Evolutionary conservation across 768 basidiomycete genomes (phyloP).

Genomic region (Pleurotus sapidus): DNA sequence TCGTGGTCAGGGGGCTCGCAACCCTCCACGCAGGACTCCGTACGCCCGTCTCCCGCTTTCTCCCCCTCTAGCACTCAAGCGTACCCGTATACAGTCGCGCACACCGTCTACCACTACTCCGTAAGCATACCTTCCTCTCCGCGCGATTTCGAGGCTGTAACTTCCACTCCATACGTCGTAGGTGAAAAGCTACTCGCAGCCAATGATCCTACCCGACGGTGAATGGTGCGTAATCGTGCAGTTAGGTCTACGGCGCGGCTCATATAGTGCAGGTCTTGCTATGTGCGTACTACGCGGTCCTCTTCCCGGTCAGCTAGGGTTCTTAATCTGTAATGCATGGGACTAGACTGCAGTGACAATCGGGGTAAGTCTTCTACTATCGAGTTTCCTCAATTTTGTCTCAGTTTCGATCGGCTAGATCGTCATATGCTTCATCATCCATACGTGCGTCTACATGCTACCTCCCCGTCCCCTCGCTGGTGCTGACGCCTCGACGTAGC

Average conservation of each 20-base stretch:
- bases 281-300: neutral
- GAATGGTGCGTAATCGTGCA: neutral
- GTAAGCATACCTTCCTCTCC: neutral
- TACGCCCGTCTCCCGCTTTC: neutral
- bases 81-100: neutral
- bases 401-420: neutral
- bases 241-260: neutral
- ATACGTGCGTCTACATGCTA: neutral
- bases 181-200: neutral
- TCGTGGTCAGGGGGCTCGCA: neutral
- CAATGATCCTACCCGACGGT: neutral
- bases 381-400: neutral
- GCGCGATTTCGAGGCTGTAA: neutral
- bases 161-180: neutral
- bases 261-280: neutral
- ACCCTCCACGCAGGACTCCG: neutral
- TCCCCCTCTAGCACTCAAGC: neutral
- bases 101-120: neutral
- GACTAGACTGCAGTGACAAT: neutral
- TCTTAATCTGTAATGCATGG: neutral
- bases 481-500: neutral
- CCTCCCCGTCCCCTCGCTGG: neutral
- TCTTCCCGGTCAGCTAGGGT: neutral
- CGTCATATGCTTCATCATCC: neutral
- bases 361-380: neutral